phyloP scores from a whole-genome alignment of 2,329 filamentous ascomycete species.

The Fusarium pseudograminearum region DNA sequence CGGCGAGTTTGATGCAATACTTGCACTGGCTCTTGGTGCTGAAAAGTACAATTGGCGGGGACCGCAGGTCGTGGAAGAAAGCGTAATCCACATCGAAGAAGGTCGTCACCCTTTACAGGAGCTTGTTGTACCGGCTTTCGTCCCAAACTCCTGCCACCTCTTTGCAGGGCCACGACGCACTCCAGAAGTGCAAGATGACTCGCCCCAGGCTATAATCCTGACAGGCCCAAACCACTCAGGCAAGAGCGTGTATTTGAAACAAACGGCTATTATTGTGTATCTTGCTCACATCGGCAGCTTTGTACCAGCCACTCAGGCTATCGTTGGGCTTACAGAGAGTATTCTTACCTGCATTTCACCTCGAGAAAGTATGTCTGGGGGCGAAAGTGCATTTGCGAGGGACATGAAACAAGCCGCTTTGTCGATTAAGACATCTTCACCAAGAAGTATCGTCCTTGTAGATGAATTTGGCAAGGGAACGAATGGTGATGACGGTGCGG shows the following conservation, averaged over 20 bases:
- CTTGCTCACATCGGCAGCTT: constrained; percentile 94
- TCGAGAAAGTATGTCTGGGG: constrained; percentile 69
- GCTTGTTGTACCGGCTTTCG: constrained; percentile 80
- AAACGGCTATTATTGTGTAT: constrained; percentile 90
- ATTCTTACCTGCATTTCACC: constrained; percentile 89
- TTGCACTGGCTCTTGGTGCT: constrained; percentile 84
- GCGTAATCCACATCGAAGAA: constrained; percentile 78
- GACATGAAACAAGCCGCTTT: constrained; percentile 90
- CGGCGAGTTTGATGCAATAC: constrained; percentile 86
- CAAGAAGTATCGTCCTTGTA: constrained; percentile 83
- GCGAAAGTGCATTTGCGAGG: constrained; percentile 75
- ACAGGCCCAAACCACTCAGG: constrained; percentile 97
- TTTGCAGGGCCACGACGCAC: constrained; percentile 65
- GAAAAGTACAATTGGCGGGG: constrained; percentile 76
- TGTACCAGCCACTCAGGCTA: constrained; percentile 82
- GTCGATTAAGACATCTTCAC: constrained; percentile 78
- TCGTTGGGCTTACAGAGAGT: constrained; percentile 89
- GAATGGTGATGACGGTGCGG: constrained; percentile 67
- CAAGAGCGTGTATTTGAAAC: constrained; percentile 96
- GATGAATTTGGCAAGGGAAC: constrained; percentile 88
- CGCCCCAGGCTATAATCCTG: constrained; percentile 76
- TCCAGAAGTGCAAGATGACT: constrained; percentile 2
- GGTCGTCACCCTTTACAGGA: constrained; percentile 92
- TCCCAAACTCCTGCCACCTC: constrained; percentile 84
- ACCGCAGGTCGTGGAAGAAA: constrained; percentile 77